Evolutionary conservation across 257 asterid species (phyloP), one percentile per base, ranked within the genome.

Genomic region (Haberlea rhodopensis): DNA sequence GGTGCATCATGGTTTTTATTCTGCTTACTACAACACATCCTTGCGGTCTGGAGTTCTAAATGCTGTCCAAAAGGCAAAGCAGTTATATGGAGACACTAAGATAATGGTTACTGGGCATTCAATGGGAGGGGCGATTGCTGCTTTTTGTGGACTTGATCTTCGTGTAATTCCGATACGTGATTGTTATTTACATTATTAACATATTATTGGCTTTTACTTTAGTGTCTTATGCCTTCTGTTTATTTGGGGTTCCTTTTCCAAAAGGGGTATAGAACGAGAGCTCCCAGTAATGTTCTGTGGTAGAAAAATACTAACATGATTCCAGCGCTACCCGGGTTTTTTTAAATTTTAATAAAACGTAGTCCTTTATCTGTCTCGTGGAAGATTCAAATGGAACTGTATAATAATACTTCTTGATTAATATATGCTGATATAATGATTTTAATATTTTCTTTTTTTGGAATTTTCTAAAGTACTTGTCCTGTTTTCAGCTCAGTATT

Each of bases 41-140:
- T 16, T 94, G 31, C 92, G 97, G 8, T 84, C 96, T 53, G 95
- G 86, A 75, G 85, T 94, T 69, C 65, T 82, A 62, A 71, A 63
- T 70, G 94, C 92, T 56, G 78, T 94, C 70, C 70, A 79, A 71
- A 63, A 56, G 57, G 87, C 82, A 37, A 82, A 79, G 76, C 82
- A 83, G 52, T 40, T 83, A 6, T 83, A 86, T 65, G 99, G 95
- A 58, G 81, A 83, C 65, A 73, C 81, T 45, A 71, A 68, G 60
- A 78, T 94, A 65, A 79, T 94, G 74, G 85, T 82, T 57, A 90
- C 97, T 22, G 99, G 99, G 53, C 99, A 94, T 78, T 94, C 99
- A 19, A 94, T 94, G 99, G 99, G 99, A 76, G 99, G 97, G 63
- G 99, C 97, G 40, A 94, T 94, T 69, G 99, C 95, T 57, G 89